Evolutionary conservation across 129 eudicot genomes (phyloP), one percentile per base, ranked within the genome.

Genomic region (Helichrysum umbraculigerum): DNA sequence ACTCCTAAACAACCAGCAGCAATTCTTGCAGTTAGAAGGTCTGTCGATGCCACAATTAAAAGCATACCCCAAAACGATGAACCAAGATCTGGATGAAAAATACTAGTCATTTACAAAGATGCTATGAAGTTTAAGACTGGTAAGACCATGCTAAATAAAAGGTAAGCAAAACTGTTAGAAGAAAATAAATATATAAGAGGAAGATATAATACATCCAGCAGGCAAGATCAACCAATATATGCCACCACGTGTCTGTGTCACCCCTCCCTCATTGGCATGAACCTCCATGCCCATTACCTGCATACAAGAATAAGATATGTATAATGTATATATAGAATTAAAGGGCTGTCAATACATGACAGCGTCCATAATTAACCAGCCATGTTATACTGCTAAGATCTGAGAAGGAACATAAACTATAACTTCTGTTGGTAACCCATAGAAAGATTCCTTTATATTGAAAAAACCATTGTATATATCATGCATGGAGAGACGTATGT

Each of bases 61-160:
- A 77, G 82, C 99, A 95, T 91, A 56, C 99, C 99, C 99, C 99
- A 95, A 80, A 95, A 95, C 25, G 99, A 95, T 78, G 99, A 95
- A 77, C 99, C 99, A 74, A 95, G 97, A 84, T 89, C 95, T 89
- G 77, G 28, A 80, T 59, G 64, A 25, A 72, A 59, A 42, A 59
- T 65, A 34, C 17, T 17, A 65, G 47, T 28, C 57, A 39, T 73
- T 73, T 28, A 39, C 35, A 73, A 14, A 21, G 54, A 72, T 72
- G 35, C 19, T 19, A 54, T 54, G 22, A 54, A 54, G 60, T 12
- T 54, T 6, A 54, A 16, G 21, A 54, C 21, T 54, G 60, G 7
- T 54, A 4, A 54, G 7, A 57, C 62, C n/a, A 7, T 20, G 62
- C 62, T 57, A 6, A 57, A 57, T n/a, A 57, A 57, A 57, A 21